Evolutionary conservation across 179 eudicot genomes (phyloP), one percentile per base, ranked within the genome.

Genomic region (Beta macrorhiza): DNA sequence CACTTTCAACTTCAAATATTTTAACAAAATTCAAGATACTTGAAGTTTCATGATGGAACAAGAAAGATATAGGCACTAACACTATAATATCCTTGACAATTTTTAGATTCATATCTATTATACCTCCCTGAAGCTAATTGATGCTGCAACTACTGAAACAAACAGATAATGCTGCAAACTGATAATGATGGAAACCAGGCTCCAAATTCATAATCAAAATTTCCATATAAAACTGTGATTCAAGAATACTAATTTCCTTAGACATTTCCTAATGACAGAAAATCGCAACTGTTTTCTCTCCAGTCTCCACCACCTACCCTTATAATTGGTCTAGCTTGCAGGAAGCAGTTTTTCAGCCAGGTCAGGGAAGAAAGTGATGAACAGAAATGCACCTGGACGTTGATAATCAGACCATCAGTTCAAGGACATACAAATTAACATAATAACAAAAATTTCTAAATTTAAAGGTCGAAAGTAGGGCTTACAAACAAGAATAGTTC

Each of bases 401-500:
- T 64, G 42, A 9, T 11, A 14, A 67, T 10, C 7, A 14, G 78
- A 69, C 62, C 64, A 56, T 29, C 32, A 32, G 63, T 0, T 13
- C 77, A 74, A 1, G 14, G 25, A 74, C 14, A 7, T 37, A 37
- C 52, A 58, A 37, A 29, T 29, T 29, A 29, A 29, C 32, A 78
- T 67, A 44, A 78, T 59, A 51, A 37, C 16, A 10, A n/a, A 19
- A 44, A 22, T 11, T 29, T n/a, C 25, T 14, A 11, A 7, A 49
- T 1, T 14, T 63, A 55, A 47, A 45, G 47, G 49, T n/a, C 22
- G 52, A 53, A 59, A 57, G 75, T 59, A 69, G 63, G 16, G 37
- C 98, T 94, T 86, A 96, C 99, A 89, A 76, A 96, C 77, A 64
- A 96, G 98, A 85, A 93, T 85, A 37, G 99, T 96, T 77, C 98